A percentile compares a stretch with the other conserved stretches of the same genome.
These are phyloP conservation scores for Aspergillus pseudoviridinutans DNA, from an alignment of 2,329 filamentous ascomycete species.

Conservation along the genomic window DNA sequence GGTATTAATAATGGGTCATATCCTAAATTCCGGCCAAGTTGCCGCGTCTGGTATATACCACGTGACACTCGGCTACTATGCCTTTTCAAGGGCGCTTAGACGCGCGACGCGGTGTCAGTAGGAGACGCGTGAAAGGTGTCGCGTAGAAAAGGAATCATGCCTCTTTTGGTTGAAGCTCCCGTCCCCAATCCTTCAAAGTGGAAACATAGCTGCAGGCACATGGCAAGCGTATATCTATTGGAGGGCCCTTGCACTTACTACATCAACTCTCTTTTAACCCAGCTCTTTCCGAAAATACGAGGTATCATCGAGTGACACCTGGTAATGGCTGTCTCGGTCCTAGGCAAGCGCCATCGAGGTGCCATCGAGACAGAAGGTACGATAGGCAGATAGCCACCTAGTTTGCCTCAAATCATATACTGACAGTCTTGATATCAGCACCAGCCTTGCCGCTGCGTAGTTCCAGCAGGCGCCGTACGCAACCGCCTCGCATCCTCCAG, in stretches of 20 bases:
- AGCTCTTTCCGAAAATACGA: conserved; percentile 19
- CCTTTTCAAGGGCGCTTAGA: neutral
- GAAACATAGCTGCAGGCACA: neutral
- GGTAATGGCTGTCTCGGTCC: conserved; percentile 37
- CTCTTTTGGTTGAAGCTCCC: conserved; percentile 11
- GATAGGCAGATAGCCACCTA: conserved; percentile 9
- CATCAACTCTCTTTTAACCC: neutral
- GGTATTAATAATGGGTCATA: neutral
- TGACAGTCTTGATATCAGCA: conserved; percentile 12
- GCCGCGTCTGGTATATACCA: neutral
- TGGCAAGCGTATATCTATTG: neutral
- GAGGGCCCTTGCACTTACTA: neutral
- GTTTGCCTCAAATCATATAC: conserved; percentile 3
- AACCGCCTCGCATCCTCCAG: conserved; percentile 39
- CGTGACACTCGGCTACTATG: neutral
- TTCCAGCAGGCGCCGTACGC: conserved; percentile 47
- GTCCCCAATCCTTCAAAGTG: neutral
- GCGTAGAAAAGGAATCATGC: conserved; percentile 15
- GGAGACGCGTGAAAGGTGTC: conserved; percentile 2
- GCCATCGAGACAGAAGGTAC: conserved; percentile 39
- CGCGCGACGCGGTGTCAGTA: conserved; percentile 6
- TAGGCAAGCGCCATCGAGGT: conserved; percentile 44
- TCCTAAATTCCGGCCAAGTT: no score
- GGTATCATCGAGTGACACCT: conserved; percentile 10
- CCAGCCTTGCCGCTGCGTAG: conserved; percentile 32